These are phyloP conservation scores for Secale cereale DNA, from an alignment of 176 grass and related monocot genomes.

Conservation along the genomic window DNA sequence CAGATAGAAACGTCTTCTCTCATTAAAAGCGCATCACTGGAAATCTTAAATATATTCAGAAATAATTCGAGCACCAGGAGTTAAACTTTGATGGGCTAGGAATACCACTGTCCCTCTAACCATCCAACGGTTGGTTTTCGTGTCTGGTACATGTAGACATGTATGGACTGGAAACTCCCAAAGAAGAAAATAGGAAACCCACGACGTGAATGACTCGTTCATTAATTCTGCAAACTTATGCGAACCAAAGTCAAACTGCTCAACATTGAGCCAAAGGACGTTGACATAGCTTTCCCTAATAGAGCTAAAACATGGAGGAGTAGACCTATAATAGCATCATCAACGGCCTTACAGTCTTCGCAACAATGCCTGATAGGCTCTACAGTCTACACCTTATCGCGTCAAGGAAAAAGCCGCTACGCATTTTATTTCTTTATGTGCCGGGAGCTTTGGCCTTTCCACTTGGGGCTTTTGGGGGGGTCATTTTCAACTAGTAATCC, in stretches of 20 bases:
- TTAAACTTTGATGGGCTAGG: too few species aligned
- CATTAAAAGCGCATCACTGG: too few species aligned
- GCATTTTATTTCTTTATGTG: not conserved
- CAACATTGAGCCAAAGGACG: not conserved
- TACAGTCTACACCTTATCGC: not conserved
- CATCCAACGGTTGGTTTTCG: too few species aligned
- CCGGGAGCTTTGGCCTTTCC: too few species aligned
- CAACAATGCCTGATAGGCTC: not conserved
- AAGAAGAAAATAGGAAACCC: not conserved
- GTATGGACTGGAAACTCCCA: not conserved
- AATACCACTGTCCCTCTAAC: too few species aligned
- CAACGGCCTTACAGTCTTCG: not conserved
- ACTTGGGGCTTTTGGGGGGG: too few species aligned
- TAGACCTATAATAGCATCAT: not conserved
- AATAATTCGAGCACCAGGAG: too few species aligned
- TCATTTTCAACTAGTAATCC: too few species aligned
- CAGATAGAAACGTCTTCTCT: too few species aligned
- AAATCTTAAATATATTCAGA: too few species aligned
- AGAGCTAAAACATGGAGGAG: not conserved
- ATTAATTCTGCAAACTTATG: not conserved
- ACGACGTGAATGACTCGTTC: not conserved
- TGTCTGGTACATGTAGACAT: too few species aligned
- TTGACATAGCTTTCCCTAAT: not conserved
- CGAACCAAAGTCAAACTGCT: not conserved
- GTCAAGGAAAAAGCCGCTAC: not conserved